A percentile compares a stretch with the other conserved stretches of the same genome.
phyloP scores from a whole-genome alignment of 495 filamentous ascomycete species.

The Trichocladium antarcticum region DNA sequence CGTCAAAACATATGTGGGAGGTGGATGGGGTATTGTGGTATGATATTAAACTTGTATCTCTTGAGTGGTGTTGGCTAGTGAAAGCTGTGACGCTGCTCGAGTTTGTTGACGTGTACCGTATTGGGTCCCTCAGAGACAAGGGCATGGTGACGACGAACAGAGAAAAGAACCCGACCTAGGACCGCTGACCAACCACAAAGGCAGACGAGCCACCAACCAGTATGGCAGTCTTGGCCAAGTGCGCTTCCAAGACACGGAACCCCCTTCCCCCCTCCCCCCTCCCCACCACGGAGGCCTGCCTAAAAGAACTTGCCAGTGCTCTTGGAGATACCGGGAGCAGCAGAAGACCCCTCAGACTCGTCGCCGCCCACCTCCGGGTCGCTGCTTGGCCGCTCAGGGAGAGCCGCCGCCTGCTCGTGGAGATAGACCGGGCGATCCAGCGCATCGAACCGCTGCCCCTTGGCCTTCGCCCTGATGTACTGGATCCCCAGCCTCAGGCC shows the following conservation, averaged over 20 bases:
- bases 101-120: no score
- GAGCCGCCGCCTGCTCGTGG: constrained; percentile 9
- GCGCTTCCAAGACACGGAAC: background rate
- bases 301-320: constrained; percentile 42
- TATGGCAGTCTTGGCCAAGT: no score
- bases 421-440: constrained; percentile 44
- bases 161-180: no score
- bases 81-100: no score
- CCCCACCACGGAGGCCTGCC: background rate
- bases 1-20: no score
- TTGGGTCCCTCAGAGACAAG: no score
- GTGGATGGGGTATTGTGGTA: no score
- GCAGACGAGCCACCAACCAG: no score
- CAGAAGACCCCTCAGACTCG: constrained; percentile 17
- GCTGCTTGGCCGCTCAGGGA: constrained; percentile 8
- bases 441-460: constrained; percentile 47
- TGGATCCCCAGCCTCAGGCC: constrained; percentile 42
- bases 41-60: no score
- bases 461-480: constrained; percentile 40
- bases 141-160: no score
- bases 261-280: background rate
- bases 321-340: constrained; percentile 28
- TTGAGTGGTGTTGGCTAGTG: no score
- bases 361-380: constrained; percentile 8
- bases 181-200: no score